Conservation (phyloP, 805 yeast genomes). For the Candida ascalaphidarum region DNA sequence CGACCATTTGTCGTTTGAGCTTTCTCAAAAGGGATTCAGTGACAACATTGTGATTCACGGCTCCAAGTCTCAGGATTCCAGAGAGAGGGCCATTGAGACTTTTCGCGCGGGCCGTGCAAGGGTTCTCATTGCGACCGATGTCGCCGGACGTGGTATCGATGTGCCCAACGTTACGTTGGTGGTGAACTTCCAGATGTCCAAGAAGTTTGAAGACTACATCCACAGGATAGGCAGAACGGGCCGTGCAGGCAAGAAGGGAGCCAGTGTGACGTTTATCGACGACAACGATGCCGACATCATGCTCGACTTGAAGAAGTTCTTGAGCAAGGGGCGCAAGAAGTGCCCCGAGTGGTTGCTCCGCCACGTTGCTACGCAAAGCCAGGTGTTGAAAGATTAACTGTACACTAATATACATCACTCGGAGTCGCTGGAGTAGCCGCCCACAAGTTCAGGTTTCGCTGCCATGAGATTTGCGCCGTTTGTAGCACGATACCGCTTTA, state of each 20-base stretch:
- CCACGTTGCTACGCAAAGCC: slow-evolving; percentile 7
- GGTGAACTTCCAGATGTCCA: slow-evolving; percentile 81
- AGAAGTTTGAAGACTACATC: slow-evolving; percentile 88
- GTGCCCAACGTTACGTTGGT: slow-evolving; percentile 82
- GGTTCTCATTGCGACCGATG: slow-evolving; percentile 83
- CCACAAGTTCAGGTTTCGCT: no score
- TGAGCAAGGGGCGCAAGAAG: slow-evolving; percentile 25
- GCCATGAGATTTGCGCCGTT: no score
- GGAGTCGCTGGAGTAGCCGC: neutral
- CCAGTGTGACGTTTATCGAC: slow-evolving; percentile 63
- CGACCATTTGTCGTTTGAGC: slow-evolving; percentile 50
- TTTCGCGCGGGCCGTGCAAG: slow-evolving; percentile 49
- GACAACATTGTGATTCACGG: slow-evolving; percentile 71
- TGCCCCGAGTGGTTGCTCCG: slow-evolving; percentile 18
- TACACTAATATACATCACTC: neutral
- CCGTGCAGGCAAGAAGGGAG: slow-evolving; percentile 75
- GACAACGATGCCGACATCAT: slow-evolving; percentile 47
- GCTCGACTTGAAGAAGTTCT: slow-evolving; percentile 40
- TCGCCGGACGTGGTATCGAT: slow-evolving; percentile 94
- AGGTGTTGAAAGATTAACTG: slow-evolving; percentile 7
- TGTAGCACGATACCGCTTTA: no score
- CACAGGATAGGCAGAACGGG: slow-evolving; percentile 97
- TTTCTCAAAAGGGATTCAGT: slow-evolving; percentile 31
- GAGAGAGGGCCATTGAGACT: slow-evolving; percentile 67
- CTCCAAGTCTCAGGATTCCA: slow-evolving; percentile 71